These are phyloP conservation scores for Limnanthes douglasii DNA, from an alignment of 345 rosid genomes.

Conservation along the genomic window DNA sequence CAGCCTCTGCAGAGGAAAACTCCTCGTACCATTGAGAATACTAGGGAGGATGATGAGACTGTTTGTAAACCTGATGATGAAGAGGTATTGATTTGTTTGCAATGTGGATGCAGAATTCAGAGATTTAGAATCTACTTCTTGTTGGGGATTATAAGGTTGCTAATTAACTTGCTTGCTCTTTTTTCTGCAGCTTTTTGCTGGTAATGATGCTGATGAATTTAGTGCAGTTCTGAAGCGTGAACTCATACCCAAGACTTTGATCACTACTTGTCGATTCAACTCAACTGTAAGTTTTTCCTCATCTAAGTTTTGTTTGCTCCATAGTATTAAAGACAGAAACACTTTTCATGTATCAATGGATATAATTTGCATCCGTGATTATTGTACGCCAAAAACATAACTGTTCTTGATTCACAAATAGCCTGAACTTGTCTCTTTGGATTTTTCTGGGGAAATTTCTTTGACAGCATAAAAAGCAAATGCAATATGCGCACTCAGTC, in stretches of 20 bases:
- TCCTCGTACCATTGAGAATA: conserved; percentile 87
- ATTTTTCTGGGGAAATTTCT: too few relatives aligned
- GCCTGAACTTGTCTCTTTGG: too few relatives aligned
- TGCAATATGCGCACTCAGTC: too few relatives aligned
- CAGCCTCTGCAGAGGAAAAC: conserved; percentile 59
- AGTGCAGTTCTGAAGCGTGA: conserved; percentile 46
- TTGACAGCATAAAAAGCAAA: too few relatives aligned
- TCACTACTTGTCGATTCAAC: conserved; percentile 89
- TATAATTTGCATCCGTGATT: too few relatives aligned
- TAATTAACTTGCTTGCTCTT: too few relatives aligned
- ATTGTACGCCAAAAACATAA: too few relatives aligned
- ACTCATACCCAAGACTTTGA: conserved; percentile 43
- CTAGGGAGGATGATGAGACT: conserved; percentile 81
- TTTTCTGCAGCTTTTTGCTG: conserved; percentile 52
- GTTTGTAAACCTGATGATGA: conserved; percentile 86
- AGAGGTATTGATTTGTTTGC: conserved; percentile 33
- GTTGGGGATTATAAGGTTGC: conserved; percentile 1
- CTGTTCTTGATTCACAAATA: too few relatives aligned
- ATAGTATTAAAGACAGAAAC: not conserved
- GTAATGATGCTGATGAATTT: conserved; percentile 86
- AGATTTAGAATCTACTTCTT: not conserved
- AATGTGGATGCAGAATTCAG: not conserved
- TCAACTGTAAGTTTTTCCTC: conserved; percentile 46
- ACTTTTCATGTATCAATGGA: not conserved
- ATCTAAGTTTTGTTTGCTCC: not conserved